Evolutionary conservation across 495 filamentous ascomycete genomes (phyloP).

Genomic region (Penicillium chermesinum): DNA sequence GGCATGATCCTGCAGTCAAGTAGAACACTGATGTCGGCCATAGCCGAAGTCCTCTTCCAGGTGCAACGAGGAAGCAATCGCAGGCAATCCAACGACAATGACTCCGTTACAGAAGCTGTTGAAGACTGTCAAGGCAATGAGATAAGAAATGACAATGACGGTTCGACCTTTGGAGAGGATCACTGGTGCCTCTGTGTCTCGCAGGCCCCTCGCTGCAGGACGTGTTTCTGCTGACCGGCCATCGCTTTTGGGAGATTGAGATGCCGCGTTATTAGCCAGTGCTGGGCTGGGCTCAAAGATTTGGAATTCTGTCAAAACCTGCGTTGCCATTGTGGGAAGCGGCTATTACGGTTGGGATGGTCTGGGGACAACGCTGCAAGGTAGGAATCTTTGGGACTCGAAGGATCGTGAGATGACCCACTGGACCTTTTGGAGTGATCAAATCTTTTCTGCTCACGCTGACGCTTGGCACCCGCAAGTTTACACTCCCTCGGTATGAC

Average conservation of each 20-base stretch:
- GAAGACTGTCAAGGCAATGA: not conserved
- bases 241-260: not conserved
- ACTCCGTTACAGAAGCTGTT: slow-evolving; percentile 12
- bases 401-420: too few relatives aligned
- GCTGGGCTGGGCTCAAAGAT: not conserved
- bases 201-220: not conserved
- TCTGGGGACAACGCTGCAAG: too few relatives aligned
- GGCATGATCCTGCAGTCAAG: slow-evolving; percentile 38
- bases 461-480: too few relatives aligned
- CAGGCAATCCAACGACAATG: slow-evolving; percentile 44
- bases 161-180: not conserved
- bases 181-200: not conserved
- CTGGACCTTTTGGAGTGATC: too few relatives aligned
- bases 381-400: too few relatives aligned
- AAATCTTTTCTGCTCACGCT: too few relatives aligned
- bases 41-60: slow-evolving; percentile 33
- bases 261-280: not conserved
- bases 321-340: not conserved
- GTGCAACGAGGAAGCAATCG: slow-evolving; percentile 43
- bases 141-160: not conserved
- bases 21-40: slow-evolving; percentile 37
- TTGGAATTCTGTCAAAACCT: not conserved
- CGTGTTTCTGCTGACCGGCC: not conserved
- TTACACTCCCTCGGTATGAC: too few relatives aligned
- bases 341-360: too few relatives aligned